Percentiles rank a stretch among this genome's conserved stretches.
These are phyloP conservation scores for Petrea volubilis DNA, from an alignment of 257 asterid genomes.

Conservation along the genomic window DNA sequence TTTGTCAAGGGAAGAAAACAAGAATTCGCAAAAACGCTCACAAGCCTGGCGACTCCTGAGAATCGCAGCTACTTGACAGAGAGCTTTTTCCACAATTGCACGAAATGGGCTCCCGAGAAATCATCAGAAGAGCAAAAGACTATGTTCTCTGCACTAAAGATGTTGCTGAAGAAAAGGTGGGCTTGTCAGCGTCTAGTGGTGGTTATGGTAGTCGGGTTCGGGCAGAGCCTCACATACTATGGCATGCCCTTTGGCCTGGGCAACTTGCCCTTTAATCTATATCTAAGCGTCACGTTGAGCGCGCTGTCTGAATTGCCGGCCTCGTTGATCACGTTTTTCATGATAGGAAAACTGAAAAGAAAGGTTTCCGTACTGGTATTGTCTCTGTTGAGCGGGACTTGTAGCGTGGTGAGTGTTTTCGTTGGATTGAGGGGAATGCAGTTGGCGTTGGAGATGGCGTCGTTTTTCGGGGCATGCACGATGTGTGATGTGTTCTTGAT, in stretches of 20 bases:
- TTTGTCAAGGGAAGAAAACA: conserved; percentile 29
- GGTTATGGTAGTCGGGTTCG: neutral
- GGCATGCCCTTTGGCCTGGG: neutral
- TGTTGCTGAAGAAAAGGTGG: neutral
- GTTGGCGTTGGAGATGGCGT: neutral
- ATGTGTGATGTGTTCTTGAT: neutral
- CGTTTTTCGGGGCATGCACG: neutral
- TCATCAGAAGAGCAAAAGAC: neutral
- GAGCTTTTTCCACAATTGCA: neutral
- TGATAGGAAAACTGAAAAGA: neutral
- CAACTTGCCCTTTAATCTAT: neutral
- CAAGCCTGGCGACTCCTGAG: neutral
- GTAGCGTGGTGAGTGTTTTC: neutral
- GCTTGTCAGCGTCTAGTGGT: neutral
- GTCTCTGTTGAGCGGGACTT: neutral
- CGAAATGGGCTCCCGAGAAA: neutral
- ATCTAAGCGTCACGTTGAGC: neutral
- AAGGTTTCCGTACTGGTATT: neutral
- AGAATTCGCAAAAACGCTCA: conserved; percentile 3
- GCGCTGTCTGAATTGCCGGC: neutral
- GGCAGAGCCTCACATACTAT: neutral
- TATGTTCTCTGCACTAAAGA: neutral
- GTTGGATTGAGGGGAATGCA: neutral
- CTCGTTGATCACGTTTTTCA: neutral
- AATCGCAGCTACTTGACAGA: neutral